Base-by-base conservation (phyloP, 306 rosid genomes). In the Trifolium pratense region DNA sequence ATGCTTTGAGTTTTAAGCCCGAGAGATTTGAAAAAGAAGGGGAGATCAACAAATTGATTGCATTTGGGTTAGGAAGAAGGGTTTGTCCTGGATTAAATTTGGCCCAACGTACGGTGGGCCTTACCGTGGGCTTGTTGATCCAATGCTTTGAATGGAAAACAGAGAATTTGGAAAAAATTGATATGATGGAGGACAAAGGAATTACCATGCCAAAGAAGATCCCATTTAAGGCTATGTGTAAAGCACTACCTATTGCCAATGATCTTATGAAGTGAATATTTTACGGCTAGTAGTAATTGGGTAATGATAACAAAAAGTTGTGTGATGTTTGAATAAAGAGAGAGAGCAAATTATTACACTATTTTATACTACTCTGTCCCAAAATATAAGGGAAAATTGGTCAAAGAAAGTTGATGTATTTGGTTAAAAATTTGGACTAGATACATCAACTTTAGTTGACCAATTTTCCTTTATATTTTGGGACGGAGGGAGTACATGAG, bases 71-170 rank as follows among this genome's bases (percentile, higher is more conserved):
- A 0, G 83, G 83, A 15, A 73, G 83, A 46, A 45, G 83, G 49
- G 70, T 78, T 1, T 79, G 83, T 39, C 83, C 79, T 5, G 83
- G 83, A 6, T 0, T 73, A 13, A 65, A 39, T 37, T 20, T 79
- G 49, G 83, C 70, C 11, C 83, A 73, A 7, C 83, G 79, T 4
- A 79, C 75, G 0, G 17, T 79, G 49, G 75, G 79, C 65, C 23
- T 21, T 2, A 79, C 82, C 5, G 3, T 58, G 48, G 83, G 75
- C 0, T 48, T 73, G 1, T 56, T 79, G 70, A 26, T 73, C 6
- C 78, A 79, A 20, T 73, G 82, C 56, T 79, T 79, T 43, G 78
- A 79, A 32, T 79, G 79, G 79, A 10, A 79, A 36, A n/a, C 70
- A 23, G 75, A 20, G 16, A 73, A 75, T 13, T 49, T 73, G 31